A percentile compares a stretch with the other conserved stretches of the same genome.
phyloP scores from a whole-genome alignment of 805 yeast species.

The Yamadazyma philogaea region DNA sequence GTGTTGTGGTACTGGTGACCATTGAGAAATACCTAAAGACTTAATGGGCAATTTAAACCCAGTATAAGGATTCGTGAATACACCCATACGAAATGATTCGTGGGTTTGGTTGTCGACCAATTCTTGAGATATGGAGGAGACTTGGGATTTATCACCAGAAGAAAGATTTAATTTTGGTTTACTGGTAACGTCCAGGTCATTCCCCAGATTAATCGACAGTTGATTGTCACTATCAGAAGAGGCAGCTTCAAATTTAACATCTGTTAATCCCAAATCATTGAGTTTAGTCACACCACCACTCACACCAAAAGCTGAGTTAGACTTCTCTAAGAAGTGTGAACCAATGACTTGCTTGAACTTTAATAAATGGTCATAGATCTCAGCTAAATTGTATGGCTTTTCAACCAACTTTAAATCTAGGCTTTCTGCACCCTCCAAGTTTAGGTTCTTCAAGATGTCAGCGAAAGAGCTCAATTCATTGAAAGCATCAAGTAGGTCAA shows the following conservation, averaged over 20 bases:
- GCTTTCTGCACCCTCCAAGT: conserved; percentile 20
- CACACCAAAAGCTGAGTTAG: conserved; percentile 39
- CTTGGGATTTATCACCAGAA: conserved; percentile 8
- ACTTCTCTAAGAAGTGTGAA: conserved; percentile 45
- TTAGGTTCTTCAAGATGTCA: conserved; percentile 20
- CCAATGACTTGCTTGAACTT: conserved; percentile 62
- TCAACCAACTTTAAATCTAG: conserved; percentile 47
- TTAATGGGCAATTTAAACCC: conserved; percentile 50
- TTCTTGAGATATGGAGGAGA: conserved; percentile 2
- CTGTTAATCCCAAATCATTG: conserved; percentile 37
- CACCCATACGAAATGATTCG: conserved; percentile 23
- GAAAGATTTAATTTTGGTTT: conserved; percentile 6
- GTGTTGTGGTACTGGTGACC: conserved; percentile 80
- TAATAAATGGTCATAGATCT: conserved; percentile 59
- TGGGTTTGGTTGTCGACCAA: conserved; percentile 2
- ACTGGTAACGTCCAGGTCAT: conserved; percentile 12
- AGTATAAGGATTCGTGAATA: conserved; percentile 25
- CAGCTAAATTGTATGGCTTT: conserved; percentile 57
- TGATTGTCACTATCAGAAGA: conserved; percentile 15
- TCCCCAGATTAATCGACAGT: conserved; percentile 12
- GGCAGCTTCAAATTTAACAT: conserved; percentile 20
- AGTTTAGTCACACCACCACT: conserved; percentile 52
- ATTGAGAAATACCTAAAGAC: conserved; percentile 59
- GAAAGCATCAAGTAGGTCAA: conserved; percentile 25
- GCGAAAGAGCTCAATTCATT: conserved; percentile 29